phyloP scores from a whole-genome alignment of 495 filamentous ascomycete genomes.

The Cercophora samala region DNA sequence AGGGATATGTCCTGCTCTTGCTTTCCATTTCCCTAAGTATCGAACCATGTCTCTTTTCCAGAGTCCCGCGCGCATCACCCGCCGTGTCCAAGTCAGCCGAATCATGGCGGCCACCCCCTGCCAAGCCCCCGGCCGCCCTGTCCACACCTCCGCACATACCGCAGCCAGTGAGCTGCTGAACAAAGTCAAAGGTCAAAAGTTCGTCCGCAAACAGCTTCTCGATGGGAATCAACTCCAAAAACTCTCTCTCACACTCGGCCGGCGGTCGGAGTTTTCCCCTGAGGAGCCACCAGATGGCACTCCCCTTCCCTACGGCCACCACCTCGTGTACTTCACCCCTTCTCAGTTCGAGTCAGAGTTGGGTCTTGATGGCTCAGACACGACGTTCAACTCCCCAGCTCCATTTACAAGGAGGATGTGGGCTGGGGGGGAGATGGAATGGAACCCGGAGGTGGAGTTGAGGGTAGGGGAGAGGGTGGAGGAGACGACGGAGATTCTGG shows the following conservation, averaged over 20 bases:
- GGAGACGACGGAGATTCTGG: constrained; percentile 56
- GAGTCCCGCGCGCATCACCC: neutral
- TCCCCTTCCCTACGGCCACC: constrained; percentile 54
- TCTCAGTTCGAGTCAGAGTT: constrained; percentile 49
- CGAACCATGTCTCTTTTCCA: neutral
- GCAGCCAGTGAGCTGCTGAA: constrained; percentile 15
- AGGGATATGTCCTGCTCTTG: neutral
- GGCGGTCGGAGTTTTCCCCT: constrained; percentile 32
- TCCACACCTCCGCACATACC: constrained; percentile 6
- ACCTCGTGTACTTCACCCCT: constrained; percentile 61
- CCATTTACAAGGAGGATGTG: constrained; percentile 68
- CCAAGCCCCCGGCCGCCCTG: neutral
- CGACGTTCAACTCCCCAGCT: constrained; percentile 53
- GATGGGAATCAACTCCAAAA: constrained; percentile 59
- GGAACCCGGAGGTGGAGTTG: constrained; percentile 26
- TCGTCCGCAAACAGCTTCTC: constrained; percentile 46
- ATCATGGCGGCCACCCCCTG: neutral
- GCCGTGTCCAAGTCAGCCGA: neutral
- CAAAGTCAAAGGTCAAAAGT: constrained; percentile 12
- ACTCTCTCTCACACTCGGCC: constrained; percentile 52
- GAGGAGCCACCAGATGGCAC: constrained; percentile 36
- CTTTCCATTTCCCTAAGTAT: neutral
- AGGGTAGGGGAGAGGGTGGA: constrained; percentile 50
- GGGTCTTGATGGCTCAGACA: constrained; percentile 59
- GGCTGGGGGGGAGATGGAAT: constrained; percentile 61